phyloP scores from a whole-genome alignment of 495 filamentous ascomycete species.

The Usnea hakonensis region DNA sequence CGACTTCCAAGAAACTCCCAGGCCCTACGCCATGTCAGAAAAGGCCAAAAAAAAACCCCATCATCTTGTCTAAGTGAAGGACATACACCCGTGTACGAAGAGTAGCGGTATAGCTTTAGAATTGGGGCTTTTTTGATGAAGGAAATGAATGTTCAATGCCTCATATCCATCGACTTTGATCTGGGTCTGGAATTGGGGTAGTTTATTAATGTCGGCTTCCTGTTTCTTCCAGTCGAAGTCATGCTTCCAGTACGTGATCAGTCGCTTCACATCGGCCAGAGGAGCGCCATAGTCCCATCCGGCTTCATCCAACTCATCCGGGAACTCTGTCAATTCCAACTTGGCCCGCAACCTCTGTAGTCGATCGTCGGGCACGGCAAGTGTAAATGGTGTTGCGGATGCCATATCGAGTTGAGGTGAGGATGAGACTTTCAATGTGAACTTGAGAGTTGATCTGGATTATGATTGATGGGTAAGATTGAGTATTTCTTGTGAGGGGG shows the following conservation, averaged over 20 bases:
- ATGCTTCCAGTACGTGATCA: constrained; percentile 36
- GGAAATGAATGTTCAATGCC: constrained; percentile 38
- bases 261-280: constrained; percentile 32
- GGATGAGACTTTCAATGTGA: background rate
- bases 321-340: constrained; percentile 33
- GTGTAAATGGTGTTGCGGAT: constrained; percentile 27
- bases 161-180: constrained; percentile 40
- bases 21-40: constrained; percentile 22
- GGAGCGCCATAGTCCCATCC: constrained; percentile 37
- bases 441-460: background rate
- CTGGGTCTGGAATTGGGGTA: constrained; percentile 36
- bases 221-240: constrained; percentile 38
- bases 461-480: background rate
- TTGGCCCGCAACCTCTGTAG: constrained; percentile 34
- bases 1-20: constrained; percentile 36
- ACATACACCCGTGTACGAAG: constrained; percentile 41
- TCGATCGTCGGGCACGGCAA: constrained; percentile 33
- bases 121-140: constrained; percentile 34
- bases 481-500: background rate
- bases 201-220: constrained; percentile 37
- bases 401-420: constrained; percentile 13
- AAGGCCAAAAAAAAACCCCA: background rate
- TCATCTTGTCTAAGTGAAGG: no score
- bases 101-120: constrained; percentile 37
- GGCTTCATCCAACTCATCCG: constrained; percentile 36